These are phyloP conservation scores for Peronospora farinosa DNA, from an alignment of 352 stramenopile species.

Conservation along the genomic window DNA sequence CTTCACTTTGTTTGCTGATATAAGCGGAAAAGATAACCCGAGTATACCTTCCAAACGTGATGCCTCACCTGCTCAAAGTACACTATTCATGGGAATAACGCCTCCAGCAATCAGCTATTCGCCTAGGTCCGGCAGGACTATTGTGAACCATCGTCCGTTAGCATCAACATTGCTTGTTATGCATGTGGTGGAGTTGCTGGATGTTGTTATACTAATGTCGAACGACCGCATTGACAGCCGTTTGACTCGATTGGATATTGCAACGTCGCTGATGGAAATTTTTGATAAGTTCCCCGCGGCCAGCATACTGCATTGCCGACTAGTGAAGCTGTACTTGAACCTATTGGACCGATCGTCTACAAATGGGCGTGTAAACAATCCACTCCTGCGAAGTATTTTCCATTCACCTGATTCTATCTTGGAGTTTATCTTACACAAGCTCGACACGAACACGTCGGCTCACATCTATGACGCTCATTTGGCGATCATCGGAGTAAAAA, in stretches of 20 bases:
- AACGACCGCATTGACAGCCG: constrained; percentile 53
- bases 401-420: constrained; percentile 59
- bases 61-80: constrained; percentile 9
- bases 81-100: constrained; percentile 19
- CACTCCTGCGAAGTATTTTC: constrained; percentile 63
- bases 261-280: constrained; percentile 55
- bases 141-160: constrained; percentile 58
- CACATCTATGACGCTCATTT: constrained; percentile 69
- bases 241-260: constrained; percentile 47
- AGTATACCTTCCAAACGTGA: constrained; percentile 19
- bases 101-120: constrained; percentile 31
- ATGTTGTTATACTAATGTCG: constrained; percentile 52
- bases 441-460: constrained; percentile 39
- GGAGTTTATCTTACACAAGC: constrained; percentile 61
- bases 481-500: constrained; percentile 70
- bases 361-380: constrained; percentile 68
- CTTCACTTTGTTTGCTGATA: constrained; percentile 4
- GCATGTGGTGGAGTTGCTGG: constrained; percentile 60
- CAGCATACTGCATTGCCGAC: constrained; percentile 64
- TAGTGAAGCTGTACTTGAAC: constrained; percentile 66
- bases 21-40: constrained; percentile 11
- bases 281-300: constrained; percentile 68
- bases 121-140: constrained; percentile 39
- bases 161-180: constrained; percentile 57
- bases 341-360: constrained; percentile 56